Conservation (phyloP, 2,329 filamentous ascomycete species). For the Colletotrichum musicola region DNA sequence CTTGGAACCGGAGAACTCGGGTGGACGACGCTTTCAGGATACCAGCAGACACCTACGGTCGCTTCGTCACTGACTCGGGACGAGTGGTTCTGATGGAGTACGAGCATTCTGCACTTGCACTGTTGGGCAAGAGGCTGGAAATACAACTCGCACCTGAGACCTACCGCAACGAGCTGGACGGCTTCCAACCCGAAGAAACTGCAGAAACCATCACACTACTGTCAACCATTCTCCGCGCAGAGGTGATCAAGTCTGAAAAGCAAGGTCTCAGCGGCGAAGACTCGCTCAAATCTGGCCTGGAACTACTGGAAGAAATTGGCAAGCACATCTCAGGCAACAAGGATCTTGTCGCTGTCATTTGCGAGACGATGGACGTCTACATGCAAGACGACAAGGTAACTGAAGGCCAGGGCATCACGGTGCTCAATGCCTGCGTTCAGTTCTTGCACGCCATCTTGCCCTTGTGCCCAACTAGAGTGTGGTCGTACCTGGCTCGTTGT, state of each 20-base stretch:
- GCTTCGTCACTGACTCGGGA: constrained; percentile 82
- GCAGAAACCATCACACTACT: constrained; percentile 82
- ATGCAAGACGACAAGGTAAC: constrained; percentile 69
- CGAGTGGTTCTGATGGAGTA: constrained; percentile 83
- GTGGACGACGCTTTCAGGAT: constrained; percentile 71
- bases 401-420: constrained; percentile 74
- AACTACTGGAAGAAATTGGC: constrained; percentile 68
- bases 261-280: constrained; percentile 41
- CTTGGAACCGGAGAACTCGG: constrained; percentile 57
- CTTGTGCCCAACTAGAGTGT: constrained; percentile 85
- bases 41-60: constrained; percentile 74
- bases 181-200: constrained; percentile 71
- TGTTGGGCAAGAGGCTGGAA: constrained; percentile 82
- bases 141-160: constrained; percentile 71
- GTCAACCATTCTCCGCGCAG: constrained; percentile 74
- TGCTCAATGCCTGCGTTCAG: constrained; percentile 78
- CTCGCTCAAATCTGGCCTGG: constrained; percentile 51
- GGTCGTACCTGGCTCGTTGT: constrained; percentile 89
- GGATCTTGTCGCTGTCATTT: constrained; percentile 85
- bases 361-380: constrained; percentile 84
- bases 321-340: constrained; percentile 68
- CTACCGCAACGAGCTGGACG: constrained; percentile 64
- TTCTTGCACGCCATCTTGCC: constrained; percentile 81
- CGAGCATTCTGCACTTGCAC: constrained; percentile 81
- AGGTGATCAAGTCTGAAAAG: constrained; percentile 52